Percentiles rank a stretch among this genome's conserved stretches.
Evolutionary conservation across 306 rosid genomes (phyloP).

Genomic region (Cotoneaster glaucophyllus): DNA sequence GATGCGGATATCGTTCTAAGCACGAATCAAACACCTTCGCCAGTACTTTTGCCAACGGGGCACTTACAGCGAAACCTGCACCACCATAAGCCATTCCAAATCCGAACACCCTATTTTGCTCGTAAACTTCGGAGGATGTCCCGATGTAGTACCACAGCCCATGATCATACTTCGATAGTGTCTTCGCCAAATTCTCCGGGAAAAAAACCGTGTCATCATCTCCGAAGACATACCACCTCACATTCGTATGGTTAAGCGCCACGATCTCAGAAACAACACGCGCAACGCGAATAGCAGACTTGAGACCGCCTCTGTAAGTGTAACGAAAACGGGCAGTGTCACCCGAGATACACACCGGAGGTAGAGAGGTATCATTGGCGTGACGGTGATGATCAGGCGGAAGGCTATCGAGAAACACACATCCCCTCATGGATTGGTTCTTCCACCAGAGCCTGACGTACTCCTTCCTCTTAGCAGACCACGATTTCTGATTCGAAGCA

Average conservation of each 20-base stretch:
- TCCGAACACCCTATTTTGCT: constrained; percentile 51
- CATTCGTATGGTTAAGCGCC: constrained; percentile 45
- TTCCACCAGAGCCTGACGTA: constrained; percentile 67
- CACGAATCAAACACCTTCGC: constrained; percentile 77
- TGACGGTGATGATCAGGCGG: constrained; percentile 16
- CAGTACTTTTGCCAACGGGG: constrained; percentile 50
- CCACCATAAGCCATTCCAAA: constrained; percentile 90
- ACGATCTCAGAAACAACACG: constrained; percentile 68
- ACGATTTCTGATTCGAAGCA: constrained; percentile 51
- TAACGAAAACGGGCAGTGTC: constrained; percentile 74
- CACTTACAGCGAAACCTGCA: constrained; percentile 83
- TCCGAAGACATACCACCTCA: constrained; percentile 90
- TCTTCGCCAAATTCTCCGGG: constrained; percentile 68
- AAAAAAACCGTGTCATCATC: constrained; percentile 86
- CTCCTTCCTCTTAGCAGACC: constrained; percentile 56
- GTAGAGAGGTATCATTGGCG: constrained; percentile 41
- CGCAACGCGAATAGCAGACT: constrained; percentile 68
- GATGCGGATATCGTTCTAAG: constrained; percentile 70
- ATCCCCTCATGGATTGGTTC: constrained; percentile 52
- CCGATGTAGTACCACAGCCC: constrained; percentile 83
- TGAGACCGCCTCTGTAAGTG: constrained; percentile 40
- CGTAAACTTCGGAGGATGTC: constrained; percentile 61
- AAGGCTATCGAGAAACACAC: constrained; percentile 58
- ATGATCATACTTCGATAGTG: constrained; percentile 79
- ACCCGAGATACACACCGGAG: constrained; percentile 55